These are phyloP conservation scores for Suillus cothurnatus DNA, from an alignment of 768 basidiomycete genomes.

Conservation along the genomic window DNA sequence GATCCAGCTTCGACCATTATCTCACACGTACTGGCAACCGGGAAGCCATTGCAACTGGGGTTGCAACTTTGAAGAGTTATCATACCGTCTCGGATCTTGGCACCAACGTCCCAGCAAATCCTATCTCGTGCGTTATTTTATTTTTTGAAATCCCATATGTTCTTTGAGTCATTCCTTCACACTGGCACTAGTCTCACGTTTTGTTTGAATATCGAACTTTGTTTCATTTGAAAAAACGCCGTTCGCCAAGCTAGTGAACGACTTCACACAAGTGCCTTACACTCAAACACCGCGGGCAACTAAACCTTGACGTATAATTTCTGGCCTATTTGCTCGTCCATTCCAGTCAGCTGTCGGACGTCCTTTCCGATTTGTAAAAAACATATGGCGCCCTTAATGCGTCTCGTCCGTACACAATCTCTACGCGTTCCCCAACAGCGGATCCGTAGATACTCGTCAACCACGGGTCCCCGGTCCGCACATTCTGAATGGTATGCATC, in stretches of 20 bases:
- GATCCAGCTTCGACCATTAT: not conserved
- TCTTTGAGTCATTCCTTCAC: not conserved
- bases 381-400: constrained; percentile 7
- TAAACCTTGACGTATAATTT: not conserved
- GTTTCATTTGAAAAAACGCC: constrained; percentile 1
- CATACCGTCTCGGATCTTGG: not conserved
- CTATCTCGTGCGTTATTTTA: not conserved
- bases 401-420: not conserved
- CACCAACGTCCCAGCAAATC: not conserved
- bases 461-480: constrained; percentile 36
- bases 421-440: not conserved
- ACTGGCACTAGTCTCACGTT: not conserved
- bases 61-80: not conserved
- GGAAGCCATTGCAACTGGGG: not conserved
- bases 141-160: not conserved
- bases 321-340: not conserved
- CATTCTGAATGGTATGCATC: constrained; percentile 72
- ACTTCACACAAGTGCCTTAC: not conserved
- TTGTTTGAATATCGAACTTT: not conserved
- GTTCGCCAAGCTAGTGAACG: not conserved
- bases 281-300: constrained; percentile 5
- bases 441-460: not conserved
- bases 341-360: not conserved
- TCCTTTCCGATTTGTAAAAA: not conserved
- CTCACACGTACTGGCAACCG: not conserved